These are phyloP conservation scores for Lipomyces lipofer DNA, from an alignment of 805 yeast species.

Conservation along the genomic window DNA sequence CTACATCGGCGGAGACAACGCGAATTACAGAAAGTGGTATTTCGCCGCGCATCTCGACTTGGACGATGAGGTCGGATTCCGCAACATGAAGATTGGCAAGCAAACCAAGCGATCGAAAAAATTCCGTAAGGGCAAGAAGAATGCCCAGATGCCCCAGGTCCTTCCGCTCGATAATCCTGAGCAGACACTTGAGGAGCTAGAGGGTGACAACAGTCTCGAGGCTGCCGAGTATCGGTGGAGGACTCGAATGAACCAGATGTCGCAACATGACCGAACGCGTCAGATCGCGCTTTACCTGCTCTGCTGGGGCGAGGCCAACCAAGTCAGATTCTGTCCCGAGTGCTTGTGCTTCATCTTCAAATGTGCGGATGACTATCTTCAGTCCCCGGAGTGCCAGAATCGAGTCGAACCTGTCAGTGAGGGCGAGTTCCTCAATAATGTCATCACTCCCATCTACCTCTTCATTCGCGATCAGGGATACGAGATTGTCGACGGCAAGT, in stretches of 20 bases:
- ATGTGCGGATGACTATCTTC: conserved; percentile 87
- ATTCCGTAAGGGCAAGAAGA: conserved; percentile 40
- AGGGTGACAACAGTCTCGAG: conserved; percentile 64
- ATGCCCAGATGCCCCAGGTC: conserved; percentile 43
- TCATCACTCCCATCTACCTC: conserved; percentile 83
- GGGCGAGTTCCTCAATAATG: conserved; percentile 83
- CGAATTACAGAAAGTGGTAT: conserved; percentile 91
- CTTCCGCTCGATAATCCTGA: conserved; percentile 55
- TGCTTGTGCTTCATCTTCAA: conserved; percentile 91
- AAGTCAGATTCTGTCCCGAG: conserved; percentile 89
- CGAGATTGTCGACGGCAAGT: conserved; percentile 54
- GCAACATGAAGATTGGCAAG: conserved; percentile 57
- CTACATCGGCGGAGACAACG: conserved; percentile 85
- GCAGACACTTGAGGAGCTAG: conserved; percentile 63
- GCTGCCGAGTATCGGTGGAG: conserved; percentile 87
- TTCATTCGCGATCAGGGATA: conserved; percentile 70
- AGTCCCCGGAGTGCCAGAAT: conserved; percentile 88
- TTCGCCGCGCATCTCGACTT: conserved; percentile 80
- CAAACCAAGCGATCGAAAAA: conserved; percentile 50
- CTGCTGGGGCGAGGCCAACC: conserved; percentile 80
- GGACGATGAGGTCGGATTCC: conserved; percentile 66
- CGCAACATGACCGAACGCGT: conserved; percentile 59
- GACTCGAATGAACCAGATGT: conserved; percentile 54
- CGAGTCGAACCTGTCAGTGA: conserved; percentile 49
- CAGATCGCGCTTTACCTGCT: conserved; percentile 64